Conservation (phyloP, 2,329 filamentous ascomycete genomes). For the Pyricularia sp. region DNA sequence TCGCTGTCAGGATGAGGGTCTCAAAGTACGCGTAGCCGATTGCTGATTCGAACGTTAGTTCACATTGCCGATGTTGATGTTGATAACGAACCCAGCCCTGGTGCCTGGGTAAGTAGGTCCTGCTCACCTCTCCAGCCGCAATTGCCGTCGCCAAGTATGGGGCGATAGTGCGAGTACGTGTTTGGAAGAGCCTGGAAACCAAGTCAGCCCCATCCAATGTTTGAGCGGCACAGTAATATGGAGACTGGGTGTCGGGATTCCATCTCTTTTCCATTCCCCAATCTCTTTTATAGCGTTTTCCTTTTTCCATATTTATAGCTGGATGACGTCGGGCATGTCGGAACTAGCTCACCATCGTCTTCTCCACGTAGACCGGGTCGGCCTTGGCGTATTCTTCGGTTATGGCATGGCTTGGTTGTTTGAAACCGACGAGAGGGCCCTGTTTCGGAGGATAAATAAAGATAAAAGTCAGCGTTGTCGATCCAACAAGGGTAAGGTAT, state of each 20-base stretch:
- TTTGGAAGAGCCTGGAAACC: constrained; percentile 59
- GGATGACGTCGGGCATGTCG: background rate
- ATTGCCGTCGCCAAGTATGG: constrained; percentile 85
- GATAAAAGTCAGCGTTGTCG: background rate
- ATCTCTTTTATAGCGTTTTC: background rate
- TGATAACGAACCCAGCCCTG: background rate
- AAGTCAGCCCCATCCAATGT: background rate
- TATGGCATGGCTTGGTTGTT: constrained; percentile 67
- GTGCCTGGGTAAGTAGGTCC: background rate
- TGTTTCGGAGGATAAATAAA: constrained; percentile 30
- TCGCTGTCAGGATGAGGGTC: constrained; percentile 60
- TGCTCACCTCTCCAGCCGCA: constrained; percentile 93
- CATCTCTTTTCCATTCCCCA: background rate
- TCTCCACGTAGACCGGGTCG: constrained; percentile 74
- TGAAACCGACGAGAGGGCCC: constrained; percentile 77
- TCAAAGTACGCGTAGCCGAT: constrained; percentile 93
- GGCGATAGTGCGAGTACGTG: constrained; percentile 80
- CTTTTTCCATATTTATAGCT: background rate
- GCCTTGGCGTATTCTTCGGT: constrained; percentile 81
- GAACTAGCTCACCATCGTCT: constrained; percentile 62
- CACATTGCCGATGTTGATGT: background rate
- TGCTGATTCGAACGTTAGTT: constrained; percentile 40
- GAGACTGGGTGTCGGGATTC: background rate
- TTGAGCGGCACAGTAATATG: background rate
- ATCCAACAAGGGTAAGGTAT: background rate